Conservation (phyloP, 2,329 filamentous ascomycete species). For the Sarocladium oryzae region DNA sequence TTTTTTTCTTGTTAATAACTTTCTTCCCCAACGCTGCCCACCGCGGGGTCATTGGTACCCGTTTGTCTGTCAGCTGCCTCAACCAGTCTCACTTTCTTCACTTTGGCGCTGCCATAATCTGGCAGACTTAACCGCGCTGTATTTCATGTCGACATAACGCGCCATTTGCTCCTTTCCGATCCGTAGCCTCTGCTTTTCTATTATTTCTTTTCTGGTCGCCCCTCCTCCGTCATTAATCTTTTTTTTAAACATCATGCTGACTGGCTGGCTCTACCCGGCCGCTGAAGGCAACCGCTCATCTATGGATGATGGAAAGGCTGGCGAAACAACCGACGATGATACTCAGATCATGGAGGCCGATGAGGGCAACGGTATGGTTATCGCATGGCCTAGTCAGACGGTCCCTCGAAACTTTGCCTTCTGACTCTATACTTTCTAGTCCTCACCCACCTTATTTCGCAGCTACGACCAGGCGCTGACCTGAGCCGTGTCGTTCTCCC, state of each 20-base stretch:
- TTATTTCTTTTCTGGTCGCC: not conserved
- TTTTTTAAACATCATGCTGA: conserved; percentile 29
- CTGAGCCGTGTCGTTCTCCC: conserved; percentile 89
- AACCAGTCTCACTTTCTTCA: not conserved
- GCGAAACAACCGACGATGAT: conserved; percentile 52
- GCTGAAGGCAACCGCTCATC: conserved; percentile 45
- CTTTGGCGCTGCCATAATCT: not conserved
- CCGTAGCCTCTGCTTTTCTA: not conserved
- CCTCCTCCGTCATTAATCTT: not conserved
- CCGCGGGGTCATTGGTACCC: not conserved
- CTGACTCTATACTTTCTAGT: conserved; percentile 45
- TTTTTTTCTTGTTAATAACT: not conserved
- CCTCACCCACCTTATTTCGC: conserved; percentile 93
- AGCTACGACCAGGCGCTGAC: conserved; percentile 90
- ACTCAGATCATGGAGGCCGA: conserved; percentile 82
- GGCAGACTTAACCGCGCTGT: not conserved
- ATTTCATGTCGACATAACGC: not conserved
- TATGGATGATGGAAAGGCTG: conserved; percentile 44
- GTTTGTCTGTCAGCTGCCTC: not conserved
- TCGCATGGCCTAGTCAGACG: not conserved
- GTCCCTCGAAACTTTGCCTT: not conserved
- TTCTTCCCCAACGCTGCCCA: not conserved
- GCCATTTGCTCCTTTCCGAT: not conserved
- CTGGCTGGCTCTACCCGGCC: conserved; percentile 32
- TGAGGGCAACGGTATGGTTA: conserved; percentile 86